phyloP scores from a whole-genome alignment of 2,329 filamentous ascomycete species.

The Xylaria sp. region DNA sequence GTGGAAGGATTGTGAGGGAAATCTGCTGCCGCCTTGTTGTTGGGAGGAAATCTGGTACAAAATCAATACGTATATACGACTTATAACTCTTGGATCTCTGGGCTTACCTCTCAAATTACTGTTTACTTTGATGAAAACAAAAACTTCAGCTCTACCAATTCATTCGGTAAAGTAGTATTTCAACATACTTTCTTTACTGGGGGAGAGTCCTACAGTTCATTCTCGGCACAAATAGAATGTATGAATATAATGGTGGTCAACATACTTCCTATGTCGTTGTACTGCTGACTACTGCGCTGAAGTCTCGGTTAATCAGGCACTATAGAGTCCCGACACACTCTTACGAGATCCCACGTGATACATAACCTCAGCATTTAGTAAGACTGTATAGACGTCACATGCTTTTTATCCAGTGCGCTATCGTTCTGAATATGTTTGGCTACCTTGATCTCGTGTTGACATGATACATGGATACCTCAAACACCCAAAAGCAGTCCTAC shows the following conservation, averaged over 20 bases:
- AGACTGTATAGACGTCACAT: background rate
- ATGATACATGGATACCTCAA: constrained; percentile 11
- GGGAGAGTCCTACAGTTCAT: no score
- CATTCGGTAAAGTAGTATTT: no score
- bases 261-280: background rate
- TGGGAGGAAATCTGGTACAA: no score
- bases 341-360: background rate
- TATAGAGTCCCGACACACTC: background rate
- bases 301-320: background rate
- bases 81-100: background rate
- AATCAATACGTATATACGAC: background rate
- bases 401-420: background rate
- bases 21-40: no score
- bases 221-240: background rate
- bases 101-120: background rate
- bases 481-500: constrained; percentile 3
- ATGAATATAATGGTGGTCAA: background rate
- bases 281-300: background rate
- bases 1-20: background rate
- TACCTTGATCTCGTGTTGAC: background rate
- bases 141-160: no score
- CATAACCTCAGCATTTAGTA: background rate
- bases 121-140: no score
- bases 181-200: no score
- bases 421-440: background rate